Base-by-base conservation (phyloP, 805 yeast genomes). In the Allodekkera sacchari region DNA sequence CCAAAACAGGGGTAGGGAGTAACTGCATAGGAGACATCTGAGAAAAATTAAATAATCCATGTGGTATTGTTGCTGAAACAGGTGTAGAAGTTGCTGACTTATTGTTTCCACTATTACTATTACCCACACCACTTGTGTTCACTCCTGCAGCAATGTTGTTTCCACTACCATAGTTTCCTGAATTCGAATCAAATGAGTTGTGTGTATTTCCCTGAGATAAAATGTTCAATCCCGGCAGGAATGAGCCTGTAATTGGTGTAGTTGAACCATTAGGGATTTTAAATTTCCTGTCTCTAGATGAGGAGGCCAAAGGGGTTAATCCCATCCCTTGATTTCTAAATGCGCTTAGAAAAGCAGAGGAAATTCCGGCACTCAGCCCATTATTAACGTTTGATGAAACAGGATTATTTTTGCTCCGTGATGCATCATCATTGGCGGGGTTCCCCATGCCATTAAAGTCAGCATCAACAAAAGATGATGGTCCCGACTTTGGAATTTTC, bases 401-500 rank as follows among this genome's bases (percentile, higher is more conserved):
- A n/a, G n/a, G 13, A 13, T 24, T 27, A 18, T 14, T 18, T 17
- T 30, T 19, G 18, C 25, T 27, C 7, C 16, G 10, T 3, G 25
- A 6, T 16, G 14, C 14, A 17, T 6, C 11, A 18, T 19, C 36
- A 24, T 25, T 25, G 15, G 38, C 7, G 7, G 16, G 16, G 28
- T 8, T 8, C 11, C 31, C 15, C 13, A 17, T 18, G 18, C 15
- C 25, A 15, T 14, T 13, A 24, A 28, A 11, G 6, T 3, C 44
- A 31, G 69, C 63, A 45, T 69, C 52, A 48, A 64, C 63, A 34
- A 56, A 36, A 39, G 53, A 40, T 14, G 42, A 19, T 30, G 44
- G 42, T 23, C 43, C 53, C 25, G 36, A 34, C n/a, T 33, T 44
- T 1, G 85, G 85, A n/a, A 78, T 78, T 42, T 74, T 75, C 8